Percentiles rank a stretch among this genome's conserved stretches.
These are phyloP conservation scores for Chrysopogon serrulatus DNA, from an alignment of 176 grass and related monocot species.

Conservation along the genomic window DNA sequence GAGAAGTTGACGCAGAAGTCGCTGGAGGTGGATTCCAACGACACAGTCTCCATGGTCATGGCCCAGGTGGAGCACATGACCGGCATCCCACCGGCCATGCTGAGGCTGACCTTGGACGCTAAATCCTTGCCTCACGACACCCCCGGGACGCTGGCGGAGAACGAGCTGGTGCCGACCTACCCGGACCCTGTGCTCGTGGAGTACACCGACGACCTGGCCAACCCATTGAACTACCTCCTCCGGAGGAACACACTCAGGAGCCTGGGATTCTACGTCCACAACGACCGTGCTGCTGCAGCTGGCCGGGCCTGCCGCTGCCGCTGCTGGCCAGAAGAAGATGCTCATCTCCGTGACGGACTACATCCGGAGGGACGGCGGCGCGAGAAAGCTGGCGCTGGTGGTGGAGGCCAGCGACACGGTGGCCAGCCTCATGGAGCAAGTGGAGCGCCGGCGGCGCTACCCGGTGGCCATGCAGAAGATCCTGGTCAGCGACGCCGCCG, in stretches of 20 bases:
- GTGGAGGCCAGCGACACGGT: background rate
- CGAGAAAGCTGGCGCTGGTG: background rate
- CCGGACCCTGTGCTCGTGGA: too few species aligned
- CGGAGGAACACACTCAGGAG: too few species aligned
- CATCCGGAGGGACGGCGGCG: background rate
- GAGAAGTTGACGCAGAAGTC: too few species aligned
- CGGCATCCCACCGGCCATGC: background rate
- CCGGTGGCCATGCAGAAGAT: background rate
- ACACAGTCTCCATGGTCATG: background rate
- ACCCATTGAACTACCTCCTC: too few species aligned
- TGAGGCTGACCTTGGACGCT: background rate
- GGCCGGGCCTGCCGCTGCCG: background rate
- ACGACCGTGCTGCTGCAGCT: background rate
- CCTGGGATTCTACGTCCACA: too few species aligned
- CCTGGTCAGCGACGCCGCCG: background rate
- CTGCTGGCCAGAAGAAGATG: background rate
- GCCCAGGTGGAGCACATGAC: background rate
- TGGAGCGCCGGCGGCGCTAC: background rate
- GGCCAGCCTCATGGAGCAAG: background rate
- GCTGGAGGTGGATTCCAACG: background rate
- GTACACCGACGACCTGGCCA: too few species aligned
- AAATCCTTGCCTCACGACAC: background rate
- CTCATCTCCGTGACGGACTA: background rate
- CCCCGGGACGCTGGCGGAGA: background rate
- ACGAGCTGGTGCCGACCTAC: background rate